A percentile compares a stretch with the other conserved stretches of the same genome.
phyloP scores from a whole-genome alignment of 306 rosid species.

The Rubus parviflorus region DNA sequence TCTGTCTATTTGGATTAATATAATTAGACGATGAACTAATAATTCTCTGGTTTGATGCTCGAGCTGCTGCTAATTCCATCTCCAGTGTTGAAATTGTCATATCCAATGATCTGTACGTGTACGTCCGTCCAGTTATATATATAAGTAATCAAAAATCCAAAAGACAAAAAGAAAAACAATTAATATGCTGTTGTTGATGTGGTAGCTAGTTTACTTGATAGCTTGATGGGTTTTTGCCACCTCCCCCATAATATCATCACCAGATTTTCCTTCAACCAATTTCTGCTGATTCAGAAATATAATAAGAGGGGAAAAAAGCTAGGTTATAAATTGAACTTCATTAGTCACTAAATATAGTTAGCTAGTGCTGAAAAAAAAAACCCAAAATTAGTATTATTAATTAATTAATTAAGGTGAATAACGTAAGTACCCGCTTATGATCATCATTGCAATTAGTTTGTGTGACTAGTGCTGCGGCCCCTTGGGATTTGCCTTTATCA shows the following conservation, averaged over 20 bases:
- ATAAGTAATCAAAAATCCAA: no score
- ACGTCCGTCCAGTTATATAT: background rate
- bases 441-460: conserved; percentile 30
- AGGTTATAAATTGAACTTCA: background rate
- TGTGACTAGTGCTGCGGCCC: background rate
- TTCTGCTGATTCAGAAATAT: conserved; percentile 53
- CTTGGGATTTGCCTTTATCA: background rate
- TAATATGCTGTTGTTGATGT: background rate
- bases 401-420: no score
- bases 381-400: background rate
- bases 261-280: conserved; percentile 56
- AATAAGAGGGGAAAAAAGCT: no score
- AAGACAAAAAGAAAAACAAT: no score
- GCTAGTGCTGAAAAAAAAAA: background rate
- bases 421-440: conserved; percentile 46
- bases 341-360: background rate
- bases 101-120: conserved; percentile 57
- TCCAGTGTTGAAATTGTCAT: conserved; percentile 69
- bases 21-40: background rate
- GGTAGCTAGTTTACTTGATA: conserved; percentile 43
- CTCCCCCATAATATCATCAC: conserved; percentile 62
- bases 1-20: conserved; percentile 25
- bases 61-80: conserved; percentile 61
- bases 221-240: conserved; percentile 83
- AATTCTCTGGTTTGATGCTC: conserved; percentile 26